Percentiles rank a stretch among this genome's conserved stretches.
phyloP scores from a whole-genome alignment of 257 asterid genomes.

The Capsicum pubescens region DNA sequence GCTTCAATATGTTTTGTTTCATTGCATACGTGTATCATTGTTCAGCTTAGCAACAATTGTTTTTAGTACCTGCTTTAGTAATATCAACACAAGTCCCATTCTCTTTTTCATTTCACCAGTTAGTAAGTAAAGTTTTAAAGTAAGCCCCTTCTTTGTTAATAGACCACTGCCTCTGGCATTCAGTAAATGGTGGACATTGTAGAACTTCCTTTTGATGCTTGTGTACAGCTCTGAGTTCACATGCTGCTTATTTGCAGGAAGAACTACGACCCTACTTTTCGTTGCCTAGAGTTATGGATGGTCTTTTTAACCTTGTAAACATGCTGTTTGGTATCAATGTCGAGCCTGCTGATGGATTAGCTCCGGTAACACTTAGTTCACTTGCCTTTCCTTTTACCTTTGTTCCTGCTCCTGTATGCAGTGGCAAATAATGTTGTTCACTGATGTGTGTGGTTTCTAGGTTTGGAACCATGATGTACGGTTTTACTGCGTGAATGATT shows the following conservation, averaged over 20 bases:
- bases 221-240: conserved; percentile 30
- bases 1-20: not conserved
- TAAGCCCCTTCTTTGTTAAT: not conserved
- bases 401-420: not conserved
- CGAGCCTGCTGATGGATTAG: conserved; percentile 85
- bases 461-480: conserved; percentile 91
- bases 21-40: not conserved
- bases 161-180: not conserved
- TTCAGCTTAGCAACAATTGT: not conserved
- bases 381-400: conserved; percentile 25
- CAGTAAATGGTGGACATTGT: not conserved
- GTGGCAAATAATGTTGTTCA: conserved; percentile 22
- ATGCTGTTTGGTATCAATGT: conserved; percentile 72
- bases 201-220: conserved; percentile 9
- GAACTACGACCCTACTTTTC: conserved; percentile 96
- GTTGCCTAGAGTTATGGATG: conserved; percentile 96
- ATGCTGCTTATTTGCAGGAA: conserved; percentile 62
- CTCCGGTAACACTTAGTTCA: conserved; percentile 65
- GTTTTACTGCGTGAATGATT: conserved; percentile 82
- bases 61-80: not conserved
- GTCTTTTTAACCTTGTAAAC: conserved; percentile 84
- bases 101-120: not conserved
- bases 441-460: conserved; percentile 46
- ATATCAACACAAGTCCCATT: conserved; percentile 10
- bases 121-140: not conserved